Base-by-base conservation (phyloP, 495 filamentous ascomycete genomes). In the Cudoniella acicularis region DNA sequence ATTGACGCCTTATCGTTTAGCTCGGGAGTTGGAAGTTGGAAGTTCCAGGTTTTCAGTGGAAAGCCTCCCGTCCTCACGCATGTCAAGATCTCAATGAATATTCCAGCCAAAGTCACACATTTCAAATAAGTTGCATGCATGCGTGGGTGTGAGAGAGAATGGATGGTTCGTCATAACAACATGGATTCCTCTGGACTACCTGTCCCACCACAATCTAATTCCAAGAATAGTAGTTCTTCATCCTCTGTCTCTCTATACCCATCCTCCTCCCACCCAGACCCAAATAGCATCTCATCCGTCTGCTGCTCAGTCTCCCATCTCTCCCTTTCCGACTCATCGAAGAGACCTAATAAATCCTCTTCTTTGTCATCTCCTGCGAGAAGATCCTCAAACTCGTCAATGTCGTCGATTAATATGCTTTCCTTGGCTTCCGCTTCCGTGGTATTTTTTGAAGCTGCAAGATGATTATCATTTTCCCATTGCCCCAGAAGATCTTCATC, bases 221-320 rank as follows among this genome's bases (percentile, higher is more conserved):
- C 45, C 42, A 57, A 50, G 10, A 57, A 25, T 41, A 36, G 25
- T 36, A 36, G 13, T 1, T 20, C 27, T 13, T 42, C 55, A 3
- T 50, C 46, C n/a, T 42, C 45, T 13, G 13, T 36, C 13, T 36
- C 30, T 13, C 13, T 36, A 48, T 48, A 40, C 22, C 24, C 36
- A 11, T 18, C 18, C n/a, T 25, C 40, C 16, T 57, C 55, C 40
- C 49, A 57, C 2, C 40, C 50, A 41, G 23, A 18, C n/a, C 55
- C 49, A 45, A 66, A 57, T 10, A 63, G 49, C 56, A 63, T 63
- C 27, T 66, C 56, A 20, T 62, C 60, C 3, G 64, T 63, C 36
- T 65, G 54, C 3, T 21, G 17, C 47, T 60, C 56, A 21, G 51
- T 24, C 0, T 17, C 42, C 17, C 56, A 17, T 23, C 53, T 59